Evolutionary conservation across 2,329 filamentous ascomycete genomes (phyloP).

Genomic region (Lecanoromycetidae sp.): DNA sequence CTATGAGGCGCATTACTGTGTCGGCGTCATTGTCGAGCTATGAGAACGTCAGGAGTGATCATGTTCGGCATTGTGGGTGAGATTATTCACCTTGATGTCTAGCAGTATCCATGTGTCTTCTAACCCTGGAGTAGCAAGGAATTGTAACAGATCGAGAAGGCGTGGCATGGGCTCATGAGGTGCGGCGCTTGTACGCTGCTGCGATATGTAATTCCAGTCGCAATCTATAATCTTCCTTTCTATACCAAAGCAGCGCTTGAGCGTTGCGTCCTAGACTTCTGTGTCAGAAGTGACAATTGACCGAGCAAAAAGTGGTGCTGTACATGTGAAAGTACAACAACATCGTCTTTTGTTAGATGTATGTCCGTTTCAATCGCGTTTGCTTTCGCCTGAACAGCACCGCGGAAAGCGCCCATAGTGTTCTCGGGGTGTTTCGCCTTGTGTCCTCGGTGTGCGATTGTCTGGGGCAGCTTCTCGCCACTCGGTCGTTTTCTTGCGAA

Average conservation of each 20-base stretch:
- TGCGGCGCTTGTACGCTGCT: constrained; percentile 52
- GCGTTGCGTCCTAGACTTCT: constrained; percentile 50
- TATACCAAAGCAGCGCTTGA: constrained; percentile 74
- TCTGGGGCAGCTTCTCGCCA: constrained; percentile 25
- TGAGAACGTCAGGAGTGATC: neutral
- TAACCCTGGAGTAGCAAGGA: constrained; percentile 50
- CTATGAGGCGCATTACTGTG: constrained; percentile 58
- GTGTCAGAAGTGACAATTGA: constrained; percentile 13
- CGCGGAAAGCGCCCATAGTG: constrained; percentile 64
- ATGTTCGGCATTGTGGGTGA: neutral
- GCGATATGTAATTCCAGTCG: constrained; percentile 61
- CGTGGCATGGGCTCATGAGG: constrained; percentile 63
- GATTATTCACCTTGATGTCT: constrained; percentile 64
- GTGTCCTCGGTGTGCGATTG: constrained; percentile 35
- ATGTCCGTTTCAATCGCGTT: constrained; percentile 83
- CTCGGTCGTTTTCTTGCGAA: constrained; percentile 18
- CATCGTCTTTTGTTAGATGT: constrained; percentile 67
- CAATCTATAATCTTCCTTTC: constrained; percentile 60
- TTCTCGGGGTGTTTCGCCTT: constrained; percentile 75
- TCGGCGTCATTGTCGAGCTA: constrained; percentile 38
- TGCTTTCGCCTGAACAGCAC: constrained; percentile 59
- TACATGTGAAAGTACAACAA: constrained; percentile 77
- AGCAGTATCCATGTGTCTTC: constrained; percentile 69
- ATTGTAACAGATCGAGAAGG: constrained; percentile 61
- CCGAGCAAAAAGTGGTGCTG: too few relatives aligned